phyloP scores from a whole-genome alignment of 306 rosid genomes.

The Biancaea sappan region DNA sequence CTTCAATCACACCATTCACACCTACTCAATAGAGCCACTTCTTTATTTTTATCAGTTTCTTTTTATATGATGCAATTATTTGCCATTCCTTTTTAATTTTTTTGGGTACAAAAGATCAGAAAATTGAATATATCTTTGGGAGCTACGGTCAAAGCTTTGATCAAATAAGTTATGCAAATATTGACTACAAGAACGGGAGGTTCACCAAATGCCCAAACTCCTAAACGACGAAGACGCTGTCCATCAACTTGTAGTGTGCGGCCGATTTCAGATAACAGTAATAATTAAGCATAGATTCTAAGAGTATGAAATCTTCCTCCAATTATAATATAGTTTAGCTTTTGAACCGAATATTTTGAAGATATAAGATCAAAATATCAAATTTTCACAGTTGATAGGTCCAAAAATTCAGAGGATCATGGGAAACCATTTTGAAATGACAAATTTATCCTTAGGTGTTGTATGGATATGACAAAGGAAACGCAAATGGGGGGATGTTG shows the following conservation, averaged over 20 bases:
- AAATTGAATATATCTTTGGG: background rate
- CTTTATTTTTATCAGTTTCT: background rate
- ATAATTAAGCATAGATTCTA: background rate
- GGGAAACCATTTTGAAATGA: too few relatives aligned
- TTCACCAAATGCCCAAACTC: slow-evolving; percentile 38
- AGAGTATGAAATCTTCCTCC: background rate
- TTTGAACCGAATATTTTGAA: too few relatives aligned
- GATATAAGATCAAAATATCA: too few relatives aligned
- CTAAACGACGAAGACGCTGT: background rate
- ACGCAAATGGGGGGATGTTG: too few relatives aligned
- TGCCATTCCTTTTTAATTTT: background rate
- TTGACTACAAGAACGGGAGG: background rate
- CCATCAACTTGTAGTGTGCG: slow-evolving; percentile 28
- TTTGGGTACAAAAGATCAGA: background rate
- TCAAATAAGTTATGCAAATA: slow-evolving; percentile 8
- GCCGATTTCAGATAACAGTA: background rate
- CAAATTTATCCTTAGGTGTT: too few relatives aligned
- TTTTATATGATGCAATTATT: background rate
- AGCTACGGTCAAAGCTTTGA: slow-evolving; percentile 30
- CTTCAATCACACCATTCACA: slow-evolving; percentile 8
- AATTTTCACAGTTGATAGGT: too few relatives aligned
- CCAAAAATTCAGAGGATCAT: too few relatives aligned
- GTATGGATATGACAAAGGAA: background rate
- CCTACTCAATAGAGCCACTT: too few relatives aligned
- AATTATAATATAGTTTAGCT: background rate